Percentiles rank a stretch among this genome's conserved stretches.
These are phyloP conservation scores for Talaromyces ruber DNA, from an alignment of 495 filamentous ascomycete species.

Conservation along the genomic window DNA sequence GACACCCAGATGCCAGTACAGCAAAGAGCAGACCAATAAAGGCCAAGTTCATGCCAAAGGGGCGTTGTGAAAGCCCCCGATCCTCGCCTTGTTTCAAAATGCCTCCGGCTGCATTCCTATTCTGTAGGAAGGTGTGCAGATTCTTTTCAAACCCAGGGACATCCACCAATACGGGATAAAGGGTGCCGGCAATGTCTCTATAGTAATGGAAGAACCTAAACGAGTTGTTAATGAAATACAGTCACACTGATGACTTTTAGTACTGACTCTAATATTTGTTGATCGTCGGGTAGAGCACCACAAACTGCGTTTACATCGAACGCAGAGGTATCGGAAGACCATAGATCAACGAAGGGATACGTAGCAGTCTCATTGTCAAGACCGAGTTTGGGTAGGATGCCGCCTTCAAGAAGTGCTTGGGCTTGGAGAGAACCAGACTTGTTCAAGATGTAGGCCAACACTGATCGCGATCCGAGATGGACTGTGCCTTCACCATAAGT, in stretches of 20 bases:
- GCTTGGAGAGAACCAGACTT: slow-evolving; percentile 29
- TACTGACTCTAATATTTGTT: slow-evolving; percentile 54
- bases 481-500: slow-evolving; percentile 35
- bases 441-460: slow-evolving; percentile 41
- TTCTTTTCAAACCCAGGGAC: slow-evolving; percentile 56
- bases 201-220: slow-evolving; percentile 62
- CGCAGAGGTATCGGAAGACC: slow-evolving; percentile 56
- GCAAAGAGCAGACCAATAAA: slow-evolving; percentile 55
- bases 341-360: slow-evolving; percentile 66
- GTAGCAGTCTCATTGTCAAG: slow-evolving; percentile 70
- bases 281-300: slow-evolving; percentile 55
- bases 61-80: slow-evolving; percentile 22
- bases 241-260: background rate
- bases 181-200: slow-evolving; percentile 65
- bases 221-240: slow-evolving; percentile 1
- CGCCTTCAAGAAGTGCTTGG: slow-evolving; percentile 60
- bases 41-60: slow-evolving; percentile 33
- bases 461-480: slow-evolving; percentile 49
- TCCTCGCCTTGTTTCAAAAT: slow-evolving; percentile 28
- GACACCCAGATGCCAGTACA: slow-evolving; percentile 69
- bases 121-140: slow-evolving; percentile 57
- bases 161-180: slow-evolving; percentile 73
- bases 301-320: slow-evolving; percentile 63
- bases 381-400: slow-evolving; percentile 71
- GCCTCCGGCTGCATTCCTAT: slow-evolving; percentile 44